phyloP scores from a whole-genome alignment of 306 rosid genomes.

The Malus sieversii region DNA sequence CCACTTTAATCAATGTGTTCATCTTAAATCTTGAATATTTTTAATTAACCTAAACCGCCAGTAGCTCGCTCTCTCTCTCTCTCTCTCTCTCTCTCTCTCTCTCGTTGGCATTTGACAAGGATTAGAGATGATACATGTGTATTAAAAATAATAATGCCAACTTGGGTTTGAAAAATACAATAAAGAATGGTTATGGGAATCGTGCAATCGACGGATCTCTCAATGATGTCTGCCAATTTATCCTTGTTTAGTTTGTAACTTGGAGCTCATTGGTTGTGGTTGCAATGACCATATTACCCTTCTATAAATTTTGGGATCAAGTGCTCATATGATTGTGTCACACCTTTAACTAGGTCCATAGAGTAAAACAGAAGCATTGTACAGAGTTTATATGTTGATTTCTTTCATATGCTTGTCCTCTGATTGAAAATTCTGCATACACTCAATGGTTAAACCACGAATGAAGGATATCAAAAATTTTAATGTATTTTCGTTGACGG shows the following conservation, averaged over 20 bases:
- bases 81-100: not conserved
- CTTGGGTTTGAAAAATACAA: conserved; percentile 10
- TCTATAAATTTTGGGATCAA: not conserved
- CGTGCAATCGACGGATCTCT: conserved; percentile 37
- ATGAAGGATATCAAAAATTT: no score
- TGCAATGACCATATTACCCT: conserved; percentile 4
- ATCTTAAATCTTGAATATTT: not conserved
- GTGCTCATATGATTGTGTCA: not conserved
- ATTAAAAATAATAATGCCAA: not conserved
- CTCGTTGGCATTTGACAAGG: not conserved
- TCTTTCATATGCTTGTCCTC: not conserved
- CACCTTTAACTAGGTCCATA: not conserved
- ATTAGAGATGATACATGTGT: conserved; percentile 2
- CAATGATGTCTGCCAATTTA: conserved; percentile 20
- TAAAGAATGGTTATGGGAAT: conserved; percentile 24
- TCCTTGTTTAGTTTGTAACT: conserved; percentile 11
- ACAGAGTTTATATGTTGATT: not conserved
- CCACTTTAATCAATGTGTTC: no score
- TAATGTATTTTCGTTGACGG: no score
- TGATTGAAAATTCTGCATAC: no score
- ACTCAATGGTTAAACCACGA: no score
- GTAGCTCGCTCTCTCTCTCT: not conserved
- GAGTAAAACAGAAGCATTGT: conserved; percentile 10
- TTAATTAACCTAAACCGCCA: not conserved
- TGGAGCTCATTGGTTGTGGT: not conserved